A percentile compares a stretch with the other conserved stretches of the same genome.
Evolutionary conservation across 78 protist genomes (phyloP).

Genomic region (Cavenderia fasciculata): DNA sequence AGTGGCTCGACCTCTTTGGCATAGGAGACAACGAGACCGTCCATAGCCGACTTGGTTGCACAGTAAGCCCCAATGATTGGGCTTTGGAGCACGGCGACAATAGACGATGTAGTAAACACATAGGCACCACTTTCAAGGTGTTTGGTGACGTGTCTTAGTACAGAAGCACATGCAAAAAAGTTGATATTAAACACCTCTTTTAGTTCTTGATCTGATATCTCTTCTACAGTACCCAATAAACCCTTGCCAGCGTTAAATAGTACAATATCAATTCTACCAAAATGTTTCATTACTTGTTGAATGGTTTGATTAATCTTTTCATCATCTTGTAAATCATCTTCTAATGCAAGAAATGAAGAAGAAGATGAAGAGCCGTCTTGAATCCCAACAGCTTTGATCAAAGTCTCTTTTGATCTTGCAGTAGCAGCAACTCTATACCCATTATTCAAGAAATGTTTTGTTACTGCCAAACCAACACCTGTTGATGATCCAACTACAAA

Average conservation of each 20-base stretch:
- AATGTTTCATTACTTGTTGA: background rate
- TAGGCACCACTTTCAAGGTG: no score
- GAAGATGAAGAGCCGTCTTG: background rate
- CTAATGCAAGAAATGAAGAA: background rate
- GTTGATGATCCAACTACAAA: background rate
- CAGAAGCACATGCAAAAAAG: background rate
- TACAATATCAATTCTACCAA: background rate
- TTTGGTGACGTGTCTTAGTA: no score
- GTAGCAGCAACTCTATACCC: background rate
- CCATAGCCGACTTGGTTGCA: constrained; percentile 31
- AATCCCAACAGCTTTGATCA: background rate
- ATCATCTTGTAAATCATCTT: background rate
- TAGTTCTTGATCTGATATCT: background rate
- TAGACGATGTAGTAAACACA: constrained; percentile 11
- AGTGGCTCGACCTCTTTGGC: background rate
- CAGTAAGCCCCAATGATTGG: background rate
- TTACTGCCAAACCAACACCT: background rate
- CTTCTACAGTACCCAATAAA: background rate
- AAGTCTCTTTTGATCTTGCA: background rate
- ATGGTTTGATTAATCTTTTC: background rate
- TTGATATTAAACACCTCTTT: background rate
- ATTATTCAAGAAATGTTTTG: background rate
- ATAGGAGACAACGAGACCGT: background rate
- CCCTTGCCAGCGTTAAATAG: background rate
- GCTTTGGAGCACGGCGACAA: background rate